Evolutionary conservation across 192 early-diverging fungal genomes (phyloP).

Genomic region (Gigaspora rosea): DNA sequence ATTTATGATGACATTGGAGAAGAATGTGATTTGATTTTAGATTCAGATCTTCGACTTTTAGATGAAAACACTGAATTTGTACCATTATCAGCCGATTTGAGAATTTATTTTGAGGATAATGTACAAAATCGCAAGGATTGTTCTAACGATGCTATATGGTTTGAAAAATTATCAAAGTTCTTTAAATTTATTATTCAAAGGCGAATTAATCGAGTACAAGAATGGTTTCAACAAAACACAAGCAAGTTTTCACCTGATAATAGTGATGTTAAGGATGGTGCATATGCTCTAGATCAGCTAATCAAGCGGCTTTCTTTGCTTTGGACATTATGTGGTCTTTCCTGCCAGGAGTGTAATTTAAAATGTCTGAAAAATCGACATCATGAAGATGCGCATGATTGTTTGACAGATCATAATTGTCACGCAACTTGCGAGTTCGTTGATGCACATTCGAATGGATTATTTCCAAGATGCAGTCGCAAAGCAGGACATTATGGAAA

Average conservation of each 20-base stretch:
- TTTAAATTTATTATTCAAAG: constrained; percentile 28
- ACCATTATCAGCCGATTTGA: constrained; percentile 2
- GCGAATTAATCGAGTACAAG: constrained; percentile 11
- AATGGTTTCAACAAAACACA: constrained; percentile 26
- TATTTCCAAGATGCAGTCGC: constrained; percentile 1
- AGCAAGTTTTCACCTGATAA: constrained; percentile 15
- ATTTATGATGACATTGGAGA: neutral
- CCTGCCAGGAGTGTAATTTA: constrained; percentile 22
- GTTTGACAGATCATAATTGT: constrained; percentile 32
- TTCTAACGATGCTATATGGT: constrained; percentile 14
- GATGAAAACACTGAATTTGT: constrained; percentile 5
- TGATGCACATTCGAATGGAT: constrained; percentile 2
- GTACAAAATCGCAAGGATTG: constrained; percentile 1
- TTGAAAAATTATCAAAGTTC: constrained; percentile 8
- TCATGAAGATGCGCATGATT: constrained; percentile 29
- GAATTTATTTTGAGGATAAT: constrained; percentile 9
- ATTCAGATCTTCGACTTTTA: neutral
- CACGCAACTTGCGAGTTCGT: constrained; percentile 5
- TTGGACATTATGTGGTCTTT: constrained; percentile 21
- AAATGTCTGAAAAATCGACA: constrained; percentile 15
- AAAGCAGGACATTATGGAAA: constrained; percentile 20
- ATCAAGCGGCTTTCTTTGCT: neutral
- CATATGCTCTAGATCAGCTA: constrained; percentile 15
- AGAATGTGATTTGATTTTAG: neutral
- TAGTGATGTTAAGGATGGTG: constrained; percentile 7